Evolutionary conservation across 805 yeast species (phyloP).

Genomic region (Debaryomyces tyrocola): DNA sequence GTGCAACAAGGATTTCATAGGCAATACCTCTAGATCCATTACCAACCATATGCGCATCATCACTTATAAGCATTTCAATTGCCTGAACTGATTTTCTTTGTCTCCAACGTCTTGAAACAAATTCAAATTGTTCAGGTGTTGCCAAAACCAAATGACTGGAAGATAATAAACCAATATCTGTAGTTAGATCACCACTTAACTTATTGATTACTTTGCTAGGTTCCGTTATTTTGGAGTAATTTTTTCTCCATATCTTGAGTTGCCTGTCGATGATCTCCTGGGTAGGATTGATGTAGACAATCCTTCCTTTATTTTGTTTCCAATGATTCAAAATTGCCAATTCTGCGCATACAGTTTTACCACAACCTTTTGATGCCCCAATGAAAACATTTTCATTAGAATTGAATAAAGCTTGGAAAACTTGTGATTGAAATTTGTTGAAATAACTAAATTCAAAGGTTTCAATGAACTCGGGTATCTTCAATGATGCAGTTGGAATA

Average conservation of each 20-base stretch:
- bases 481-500: slow-evolving; percentile 49
- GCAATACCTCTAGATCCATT: slow-evolving; percentile 53
- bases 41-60: slow-evolving; percentile 70
- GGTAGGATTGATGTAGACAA: slow-evolving; percentile 67
- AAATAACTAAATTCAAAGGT: slow-evolving; percentile 53
- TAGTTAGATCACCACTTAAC: slow-evolving; percentile 52
- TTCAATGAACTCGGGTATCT: slow-evolving; percentile 45
- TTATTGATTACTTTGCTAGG: slow-evolving; percentile 55
- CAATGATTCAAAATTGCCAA: slow-evolving; percentile 72
- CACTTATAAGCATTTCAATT: slow-evolving; percentile 69
- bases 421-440: slow-evolving; percentile 75
- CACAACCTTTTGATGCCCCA: slow-evolving; percentile 75
- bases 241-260: slow-evolving; percentile 51
- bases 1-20: slow-evolving; percentile 69
- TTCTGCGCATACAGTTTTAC: slow-evolving; percentile 71
- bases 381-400: slow-evolving; percentile 60
- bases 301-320: slow-evolving; percentile 67
- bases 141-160: slow-evolving; percentile 67
- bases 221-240: slow-evolving; percentile 49
- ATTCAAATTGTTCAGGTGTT: slow-evolving; percentile 79
- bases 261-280: slow-evolving; percentile 54
- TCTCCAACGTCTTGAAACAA: slow-evolving; percentile 78
- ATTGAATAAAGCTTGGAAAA: slow-evolving; percentile 57
- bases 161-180: slow-evolving; percentile 57
- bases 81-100: slow-evolving; percentile 67